Evolutionary conservation across 306 rosid genomes (phyloP), one percentile per base, ranked within the genome.

Genomic region (Boehmeria nivea): DNA sequence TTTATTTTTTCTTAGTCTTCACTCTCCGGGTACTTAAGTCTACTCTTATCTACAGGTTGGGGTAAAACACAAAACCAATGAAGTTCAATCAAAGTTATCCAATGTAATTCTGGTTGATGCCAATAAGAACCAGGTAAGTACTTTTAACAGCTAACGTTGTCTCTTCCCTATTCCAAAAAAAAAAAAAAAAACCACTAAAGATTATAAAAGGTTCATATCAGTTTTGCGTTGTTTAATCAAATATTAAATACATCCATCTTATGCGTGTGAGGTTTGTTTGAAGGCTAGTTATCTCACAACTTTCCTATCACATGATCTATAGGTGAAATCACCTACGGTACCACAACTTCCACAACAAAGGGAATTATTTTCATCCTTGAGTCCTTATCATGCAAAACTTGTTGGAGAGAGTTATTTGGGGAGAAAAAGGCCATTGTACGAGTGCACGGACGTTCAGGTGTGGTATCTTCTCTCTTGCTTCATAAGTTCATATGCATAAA

Each of bases 341-440:
- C 99, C 99, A 16, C 94, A 75, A 49, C 78, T 93, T 47, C 99
- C 99, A 27, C 55, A 72, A 49, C 94, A 85, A 22, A 83, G 60
- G 79, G 94, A 87, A 67, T 67, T 93, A 67, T 67, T 75, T 22
- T 72, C 88, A 51, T 75, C 83, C 37, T 67, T 93, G 64, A 83
- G 99, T 61, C 81, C 94, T 61, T 74, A 77, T 76, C 95, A 93
- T 51, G 80, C 88, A 45, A 82, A 78, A 59, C 96, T 93, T 55
- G 96, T 93, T 3, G 99, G 95, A 51, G 99, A 93, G 74, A 93
- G 96, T 74, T 93, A 77, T 76, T 72, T 93, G 81, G 99, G 81
- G 19, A 93, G 78, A 76, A 88, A 64, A 78, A 81, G 99, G 65
- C 95, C 95, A 0, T 81, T 75, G 53, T 73, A 83, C 14, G 96